Conservation (phyloP, 768 basidiomycete genomes). For the Lanmaoa pseudosensibilis region DNA sequence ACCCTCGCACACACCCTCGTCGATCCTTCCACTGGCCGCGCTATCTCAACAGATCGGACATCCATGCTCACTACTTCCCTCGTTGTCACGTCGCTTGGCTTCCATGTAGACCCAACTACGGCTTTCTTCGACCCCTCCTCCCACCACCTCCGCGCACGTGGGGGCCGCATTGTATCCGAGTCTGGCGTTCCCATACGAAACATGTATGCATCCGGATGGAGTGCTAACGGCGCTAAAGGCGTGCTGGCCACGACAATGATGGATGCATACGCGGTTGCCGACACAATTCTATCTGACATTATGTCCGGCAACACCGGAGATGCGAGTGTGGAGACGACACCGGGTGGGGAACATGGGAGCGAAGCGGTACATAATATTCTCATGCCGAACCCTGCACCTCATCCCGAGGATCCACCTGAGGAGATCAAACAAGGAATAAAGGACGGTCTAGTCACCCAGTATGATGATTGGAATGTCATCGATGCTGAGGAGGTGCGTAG, state of each 20-base stretch:
- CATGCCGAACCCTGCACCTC: slow-evolving; percentile 38
- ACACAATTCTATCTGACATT: slow-evolving; percentile 65
- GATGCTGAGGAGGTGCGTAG: slow-evolving; percentile 68
- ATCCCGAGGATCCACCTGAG: slow-evolving; percentile 46
- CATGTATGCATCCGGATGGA: slow-evolving; percentile 95
- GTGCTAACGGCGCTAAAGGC: slow-evolving; percentile 85
- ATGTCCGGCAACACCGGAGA: slow-evolving; percentile 13
- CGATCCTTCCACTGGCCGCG: slow-evolving; percentile 46
- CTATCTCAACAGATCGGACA: slow-evolving; percentile 55
- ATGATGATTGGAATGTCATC: slow-evolving; percentile 73
- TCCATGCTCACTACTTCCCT: slow-evolving; percentile 64
- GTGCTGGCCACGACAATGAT: slow-evolving; percentile 94
- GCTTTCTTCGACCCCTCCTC: slow-evolving; percentile 60
- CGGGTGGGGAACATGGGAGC: slow-evolving; percentile 4
- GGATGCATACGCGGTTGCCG: slow-evolving; percentile 80
- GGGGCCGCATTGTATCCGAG: slow-evolving; percentile 49
- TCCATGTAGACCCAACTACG: slow-evolving; percentile 62
- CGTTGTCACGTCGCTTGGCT: slow-evolving; percentile 86
- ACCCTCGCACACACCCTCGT: slow-evolving; percentile 62
- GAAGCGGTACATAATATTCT: slow-evolving; percentile 6
- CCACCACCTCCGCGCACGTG: slow-evolving; percentile 54
- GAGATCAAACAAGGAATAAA: slow-evolving; percentile 45
- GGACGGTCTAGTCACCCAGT: slow-evolving; percentile 52
- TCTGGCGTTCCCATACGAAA: slow-evolving; percentile 45
- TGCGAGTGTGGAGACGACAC: slow-evolving; percentile 18